Base-by-base conservation (phyloP, 345 rosid genomes). In the Pistacia atlantica region DNA sequence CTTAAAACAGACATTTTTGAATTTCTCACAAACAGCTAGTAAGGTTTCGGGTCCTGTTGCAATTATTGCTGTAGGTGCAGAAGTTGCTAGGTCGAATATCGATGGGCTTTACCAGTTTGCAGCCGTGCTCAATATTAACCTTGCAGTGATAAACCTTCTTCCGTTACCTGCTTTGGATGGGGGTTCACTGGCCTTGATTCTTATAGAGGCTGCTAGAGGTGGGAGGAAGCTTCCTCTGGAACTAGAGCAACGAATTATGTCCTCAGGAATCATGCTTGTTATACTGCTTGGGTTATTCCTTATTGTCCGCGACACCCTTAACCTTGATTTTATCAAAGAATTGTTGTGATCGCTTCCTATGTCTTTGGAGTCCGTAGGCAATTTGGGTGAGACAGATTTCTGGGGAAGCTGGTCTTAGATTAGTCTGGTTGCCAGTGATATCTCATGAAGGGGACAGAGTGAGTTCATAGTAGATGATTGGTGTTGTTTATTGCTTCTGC, bases 141-240 rank as follows among this genome's bases (percentile, higher is more conserved):
- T 95, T 67, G 98, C 99, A 1, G 92, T 93, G 65, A 91, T 95
- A 71, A 93, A 93, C 73, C 93, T 93, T 60, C 90, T 93, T 71
- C 98, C 99, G 1, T 84, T 95, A 75, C 99, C 99, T 76, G 99
- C 99, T 56, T 80, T 92, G 17, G 98, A 95, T 67, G 99, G 99
- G 48, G 99, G 99, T 37, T 83, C 98, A 1, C 80, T 93, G 86
- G 99, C 99, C 55, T 85, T 93, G 83, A 88, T 95, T 83, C 86
- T 93, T 54, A 22, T 95, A 55, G 99, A 95, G 86, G 93, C 97
- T 5, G 94, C 87, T 49, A 81, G 98, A 79, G 97, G 97, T 71
- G 98, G 99, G 49, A 89, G 88, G 85, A 95, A 93, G 86, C 94
- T 95, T 67, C 97, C 97, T 25, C 78, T 88, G 68, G 99, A 93